These are phyloP conservation scores for Urtica urens DNA, from an alignment of 306 rosid genomes.

Conservation along the genomic window DNA sequence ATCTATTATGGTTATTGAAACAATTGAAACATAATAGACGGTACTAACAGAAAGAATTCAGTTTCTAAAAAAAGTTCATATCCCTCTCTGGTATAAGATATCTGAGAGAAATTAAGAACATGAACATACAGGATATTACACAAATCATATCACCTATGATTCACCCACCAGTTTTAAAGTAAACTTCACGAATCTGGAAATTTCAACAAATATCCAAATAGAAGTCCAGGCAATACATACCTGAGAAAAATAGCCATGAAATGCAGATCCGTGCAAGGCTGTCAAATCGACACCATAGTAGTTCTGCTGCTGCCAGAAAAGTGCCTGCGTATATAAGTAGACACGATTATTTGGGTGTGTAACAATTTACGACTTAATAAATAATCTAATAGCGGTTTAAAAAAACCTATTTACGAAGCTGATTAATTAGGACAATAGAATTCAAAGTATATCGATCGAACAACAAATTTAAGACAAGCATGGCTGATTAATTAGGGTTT, in stretches of 20 bases:
- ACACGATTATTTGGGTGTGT: neutral
- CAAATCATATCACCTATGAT: too few species aligned
- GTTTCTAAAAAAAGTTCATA: too few species aligned
- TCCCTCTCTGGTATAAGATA: neutral
- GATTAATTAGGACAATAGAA: too few species aligned
- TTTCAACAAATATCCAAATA: neutral
- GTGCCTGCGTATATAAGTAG: constrained; percentile 38
- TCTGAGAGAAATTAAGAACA: neutral
- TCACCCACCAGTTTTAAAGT: neutral
- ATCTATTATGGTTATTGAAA: too few species aligned
- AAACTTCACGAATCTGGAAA: too few species aligned
- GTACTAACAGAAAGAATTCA: too few species aligned
- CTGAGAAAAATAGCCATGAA: constrained; percentile 90
- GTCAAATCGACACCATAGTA: constrained; percentile 93
- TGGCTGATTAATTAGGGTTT: too few species aligned
- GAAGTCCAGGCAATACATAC: constrained; percentile 19
- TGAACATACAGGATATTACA: too few species aligned
- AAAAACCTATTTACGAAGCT: too few species aligned
- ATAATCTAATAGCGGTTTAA: too few species aligned
- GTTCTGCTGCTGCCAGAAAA: constrained; percentile 96
- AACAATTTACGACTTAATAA: neutral
- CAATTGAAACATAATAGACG: too few species aligned
- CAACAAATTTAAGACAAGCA: neutral
- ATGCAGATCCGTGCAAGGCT: constrained; percentile 77
- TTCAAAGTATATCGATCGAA: too few species aligned